Evolutionary conservation across 73 alveolate genomes (phyloP).

Genomic region (Paramecium biaurelia): DNA sequence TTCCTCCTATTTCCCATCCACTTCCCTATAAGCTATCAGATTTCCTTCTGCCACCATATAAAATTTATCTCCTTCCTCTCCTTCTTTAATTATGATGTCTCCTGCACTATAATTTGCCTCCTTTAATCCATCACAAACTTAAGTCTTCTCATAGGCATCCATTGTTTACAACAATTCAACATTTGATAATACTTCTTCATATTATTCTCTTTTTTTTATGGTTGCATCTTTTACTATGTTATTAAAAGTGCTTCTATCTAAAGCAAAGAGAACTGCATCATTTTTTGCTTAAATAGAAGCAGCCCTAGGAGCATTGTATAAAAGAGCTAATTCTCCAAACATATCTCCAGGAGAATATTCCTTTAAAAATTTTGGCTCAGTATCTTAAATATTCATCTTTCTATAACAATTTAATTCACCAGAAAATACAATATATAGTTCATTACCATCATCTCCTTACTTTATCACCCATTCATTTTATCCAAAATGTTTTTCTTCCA

Average conservation of each 20-base stretch:
- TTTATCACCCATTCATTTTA: conserved; percentile 77
- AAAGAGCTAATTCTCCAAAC: conserved; percentile 85
- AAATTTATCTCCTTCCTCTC: conserved; percentile 75
- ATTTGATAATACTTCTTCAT: conserved; percentile 78
- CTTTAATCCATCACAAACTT: conserved; percentile 86
- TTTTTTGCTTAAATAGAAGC: conserved; percentile 77
- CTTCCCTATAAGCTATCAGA: conserved; percentile 78
- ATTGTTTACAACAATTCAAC: conserved; percentile 79
- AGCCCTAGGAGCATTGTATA: conserved; percentile 81
- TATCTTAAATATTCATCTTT: conserved; percentile 57
- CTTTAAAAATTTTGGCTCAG: conserved; percentile 62
- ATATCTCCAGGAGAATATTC: conserved; percentile 73
- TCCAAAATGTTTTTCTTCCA: conserved; percentile 62
- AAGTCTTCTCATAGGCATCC: conserved; percentile 85
- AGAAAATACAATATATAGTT: conserved; percentile 82
- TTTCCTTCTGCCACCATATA: conserved; percentile 84
- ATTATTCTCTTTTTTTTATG: conserved; percentile 84
- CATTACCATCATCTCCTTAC: conserved; percentile 96
- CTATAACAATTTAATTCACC: conserved; percentile 82
- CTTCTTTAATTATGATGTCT: conserved; percentile 74
- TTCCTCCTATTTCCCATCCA: conserved; percentile 76
- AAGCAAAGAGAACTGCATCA: conserved; percentile 72
- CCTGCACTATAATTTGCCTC: conserved; percentile 71
- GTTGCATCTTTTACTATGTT: conserved; percentile 84
- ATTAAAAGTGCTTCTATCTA: conserved; percentile 79